Evolutionary conservation across 2,329 filamentous ascomycete species (phyloP).

Genomic region (Colletotrichum coccodes): DNA sequence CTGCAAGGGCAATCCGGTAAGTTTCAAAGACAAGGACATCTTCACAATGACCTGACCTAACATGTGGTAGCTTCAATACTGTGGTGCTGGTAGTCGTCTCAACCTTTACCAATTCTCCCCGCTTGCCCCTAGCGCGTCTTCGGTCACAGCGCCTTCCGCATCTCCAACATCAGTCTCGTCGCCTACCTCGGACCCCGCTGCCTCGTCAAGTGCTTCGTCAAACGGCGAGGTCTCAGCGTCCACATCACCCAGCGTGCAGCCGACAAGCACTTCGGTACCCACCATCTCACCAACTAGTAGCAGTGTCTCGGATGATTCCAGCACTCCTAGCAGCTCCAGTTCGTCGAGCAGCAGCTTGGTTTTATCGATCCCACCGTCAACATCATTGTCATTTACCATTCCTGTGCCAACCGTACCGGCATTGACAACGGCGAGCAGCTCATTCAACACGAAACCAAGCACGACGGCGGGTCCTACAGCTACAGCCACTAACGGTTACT

Average conservation of each 20-base stretch:
- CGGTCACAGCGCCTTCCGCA: not conserved
- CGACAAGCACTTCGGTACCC: too few species aligned
- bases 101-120: slow-evolving; percentile 24
- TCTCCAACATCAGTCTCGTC: not conserved
- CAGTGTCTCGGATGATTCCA: not conserved
- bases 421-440: slow-evolving; percentile 18
- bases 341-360: not conserved
- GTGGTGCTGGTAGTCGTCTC: slow-evolving; percentile 28
- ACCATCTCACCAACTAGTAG: not conserved
- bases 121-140: not conserved
- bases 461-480: slow-evolving; percentile 27
- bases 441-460: not conserved
- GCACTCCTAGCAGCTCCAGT: slow-evolving; percentile 3
- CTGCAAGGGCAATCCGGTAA: slow-evolving; percentile 35
- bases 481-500: slow-evolving; percentile 40
- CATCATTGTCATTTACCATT: slow-evolving; percentile 11
- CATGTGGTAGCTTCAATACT: slow-evolving; percentile 26
- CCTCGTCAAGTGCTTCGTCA: not conserved
- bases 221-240: not conserved
- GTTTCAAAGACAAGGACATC: not conserved
- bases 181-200: not conserved
- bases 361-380: not conserved
- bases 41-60: not conserved
- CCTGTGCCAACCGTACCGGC: slow-evolving; percentile 22
- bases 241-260: too few species aligned